Percentiles rank a stretch among this genome's conserved stretches.
These are phyloP conservation scores for Aspergillus quadricinctus DNA, from an alignment of 2,329 filamentous ascomycete genomes.

Conservation along the genomic window DNA sequence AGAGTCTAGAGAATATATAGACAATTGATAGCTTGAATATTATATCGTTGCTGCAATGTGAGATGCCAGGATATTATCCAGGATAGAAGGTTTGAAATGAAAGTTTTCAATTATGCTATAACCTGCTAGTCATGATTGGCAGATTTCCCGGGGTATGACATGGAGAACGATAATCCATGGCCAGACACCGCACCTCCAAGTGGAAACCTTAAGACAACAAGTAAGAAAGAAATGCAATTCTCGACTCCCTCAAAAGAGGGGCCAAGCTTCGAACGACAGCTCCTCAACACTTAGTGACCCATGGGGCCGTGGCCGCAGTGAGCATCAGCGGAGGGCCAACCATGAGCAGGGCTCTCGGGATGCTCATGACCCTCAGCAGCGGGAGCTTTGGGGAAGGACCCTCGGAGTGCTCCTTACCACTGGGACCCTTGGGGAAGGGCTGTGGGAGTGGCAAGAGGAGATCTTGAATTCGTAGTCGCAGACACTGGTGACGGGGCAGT, in stretches of 20 bases:
- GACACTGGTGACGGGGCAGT: slow-evolving; percentile 2
- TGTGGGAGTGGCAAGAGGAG: slow-evolving; percentile 1
- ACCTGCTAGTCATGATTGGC: background rate
- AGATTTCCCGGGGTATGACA: background rate
- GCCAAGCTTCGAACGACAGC: background rate
- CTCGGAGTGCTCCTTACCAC: too few relatives aligned
- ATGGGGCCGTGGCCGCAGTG: background rate
- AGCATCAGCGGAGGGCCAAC: background rate
- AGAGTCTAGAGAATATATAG: background rate
- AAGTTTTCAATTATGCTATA: background rate
- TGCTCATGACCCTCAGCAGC: too few relatives aligned
- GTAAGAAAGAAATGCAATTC: background rate
- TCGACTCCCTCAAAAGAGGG: background rate
- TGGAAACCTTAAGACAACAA: background rate
- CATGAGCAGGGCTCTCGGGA: too few relatives aligned
- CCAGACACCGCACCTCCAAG: background rate
- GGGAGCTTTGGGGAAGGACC: too few relatives aligned
- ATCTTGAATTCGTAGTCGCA: slow-evolving; percentile 6
- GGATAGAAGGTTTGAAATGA: background rate
- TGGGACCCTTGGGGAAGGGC: background rate
- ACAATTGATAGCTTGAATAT: background rate
- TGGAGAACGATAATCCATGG: background rate
- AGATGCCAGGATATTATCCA: too few relatives aligned
- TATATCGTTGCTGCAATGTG: background rate
- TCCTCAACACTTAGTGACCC: background rate